phyloP scores from a whole-genome alignment of 441 rosid species.

The Euphorbia corollata region DNA sequence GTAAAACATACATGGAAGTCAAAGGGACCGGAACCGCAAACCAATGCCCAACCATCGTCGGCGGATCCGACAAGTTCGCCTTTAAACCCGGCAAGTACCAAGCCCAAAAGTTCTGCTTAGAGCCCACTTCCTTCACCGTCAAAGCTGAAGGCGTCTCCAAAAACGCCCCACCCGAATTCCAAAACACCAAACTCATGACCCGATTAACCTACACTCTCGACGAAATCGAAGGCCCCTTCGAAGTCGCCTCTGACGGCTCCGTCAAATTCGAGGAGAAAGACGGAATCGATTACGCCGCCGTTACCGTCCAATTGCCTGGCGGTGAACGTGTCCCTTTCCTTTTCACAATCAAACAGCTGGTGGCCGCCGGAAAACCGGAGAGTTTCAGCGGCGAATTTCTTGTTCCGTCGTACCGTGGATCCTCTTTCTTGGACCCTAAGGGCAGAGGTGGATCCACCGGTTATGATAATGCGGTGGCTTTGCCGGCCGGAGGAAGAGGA shows the following conservation, averaged over 20 bases:
- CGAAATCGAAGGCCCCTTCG: conserved; percentile 86
- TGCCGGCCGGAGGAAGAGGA: conserved; percentile 92
- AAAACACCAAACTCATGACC: conserved; percentile 82
- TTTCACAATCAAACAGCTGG: conserved; percentile 69
- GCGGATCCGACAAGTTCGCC: conserved; percentile 54
- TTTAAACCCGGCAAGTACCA: conserved; percentile 77
- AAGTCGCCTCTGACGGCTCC: conserved; percentile 51
- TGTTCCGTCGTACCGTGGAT: conserved; percentile 79
- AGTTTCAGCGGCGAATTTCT: conserved; percentile 59
- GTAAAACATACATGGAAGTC: conserved; percentile 80
- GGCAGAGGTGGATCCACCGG: conserved; percentile 89
- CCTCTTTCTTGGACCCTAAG: conserved; percentile 86
- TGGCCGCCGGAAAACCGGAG: conserved; percentile 77
- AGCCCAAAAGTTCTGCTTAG: conserved; percentile 65
- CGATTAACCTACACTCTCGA: conserved; percentile 90
- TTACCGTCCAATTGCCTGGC: conserved; percentile 77
- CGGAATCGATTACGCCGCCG: conserved; percentile 83
- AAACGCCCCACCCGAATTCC: conserved; percentile 68
- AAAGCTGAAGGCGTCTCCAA: conserved; percentile 63
- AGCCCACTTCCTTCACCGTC: conserved; percentile 86
- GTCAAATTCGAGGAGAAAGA: conserved; percentile 70
- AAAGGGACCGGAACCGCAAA: conserved; percentile 87
- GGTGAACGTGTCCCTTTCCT: conserved; percentile 88
- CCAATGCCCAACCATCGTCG: conserved; percentile 73
- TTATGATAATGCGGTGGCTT: conserved; percentile 71